phyloP scores from a whole-genome alignment of 257 asterid species.

The Jasminum sambac region DNA sequence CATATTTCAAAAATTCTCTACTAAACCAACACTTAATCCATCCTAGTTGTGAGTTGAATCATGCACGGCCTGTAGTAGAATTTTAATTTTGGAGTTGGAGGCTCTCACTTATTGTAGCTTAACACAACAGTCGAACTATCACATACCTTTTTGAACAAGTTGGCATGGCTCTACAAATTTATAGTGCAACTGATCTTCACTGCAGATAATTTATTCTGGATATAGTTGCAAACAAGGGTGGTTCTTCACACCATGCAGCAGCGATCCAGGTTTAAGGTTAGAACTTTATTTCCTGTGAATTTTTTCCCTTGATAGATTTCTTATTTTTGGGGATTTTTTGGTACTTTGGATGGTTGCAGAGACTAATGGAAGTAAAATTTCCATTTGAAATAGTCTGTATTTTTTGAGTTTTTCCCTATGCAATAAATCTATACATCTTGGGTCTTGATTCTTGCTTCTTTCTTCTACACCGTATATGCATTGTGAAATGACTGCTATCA shows the following conservation, averaged over 20 bases:
- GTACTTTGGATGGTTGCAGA: neutral
- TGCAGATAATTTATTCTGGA: conserved; percentile 87
- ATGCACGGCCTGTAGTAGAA: neutral
- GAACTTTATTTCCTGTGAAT: conserved; percentile 13
- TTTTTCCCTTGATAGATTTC: neutral
- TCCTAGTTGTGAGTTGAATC: neutral
- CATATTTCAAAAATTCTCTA: too few species aligned
- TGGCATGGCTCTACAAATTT: conserved; percentile 7
- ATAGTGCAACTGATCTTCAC: conserved; percentile 18
- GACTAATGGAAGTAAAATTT: neutral
- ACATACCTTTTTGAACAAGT: neutral
- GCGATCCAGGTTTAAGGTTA: conserved; percentile 84
- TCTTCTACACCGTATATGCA: neutral
- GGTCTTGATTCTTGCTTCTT: neutral
- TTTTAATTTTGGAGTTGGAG: neutral
- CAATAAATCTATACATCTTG: neutral
- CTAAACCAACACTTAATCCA: too few species aligned
- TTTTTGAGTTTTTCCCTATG: neutral
- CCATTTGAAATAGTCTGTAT: neutral
- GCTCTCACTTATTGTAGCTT: neutral
- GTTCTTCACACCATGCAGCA: conserved; percentile 93
- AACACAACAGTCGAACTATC: neutral
- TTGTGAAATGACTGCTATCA: neutral
- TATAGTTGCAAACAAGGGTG: conserved; percentile 93
- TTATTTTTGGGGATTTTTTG: neutral